phyloP scores from a whole-genome alignment of 2,329 filamentous ascomycete species.

The Triangularia setosa region DNA sequence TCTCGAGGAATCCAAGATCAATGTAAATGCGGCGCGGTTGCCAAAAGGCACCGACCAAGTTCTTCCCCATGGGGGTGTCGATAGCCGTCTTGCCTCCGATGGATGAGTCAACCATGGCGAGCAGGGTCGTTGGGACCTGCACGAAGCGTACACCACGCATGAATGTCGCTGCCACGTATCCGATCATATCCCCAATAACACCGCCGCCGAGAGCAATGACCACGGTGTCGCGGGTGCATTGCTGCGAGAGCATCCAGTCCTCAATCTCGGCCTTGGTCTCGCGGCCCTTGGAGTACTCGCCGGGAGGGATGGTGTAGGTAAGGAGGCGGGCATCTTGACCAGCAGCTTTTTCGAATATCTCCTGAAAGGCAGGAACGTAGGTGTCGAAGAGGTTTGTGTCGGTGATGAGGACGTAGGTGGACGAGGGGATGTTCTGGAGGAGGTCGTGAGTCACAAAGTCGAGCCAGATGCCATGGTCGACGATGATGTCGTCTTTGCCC shows the following conservation, averaged over 20 bases:
- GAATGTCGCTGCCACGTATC: conserved; percentile 95
- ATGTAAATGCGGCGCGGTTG: conserved; percentile 93
- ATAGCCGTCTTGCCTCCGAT: conserved; percentile 99
- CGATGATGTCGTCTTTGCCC: conserved; percentile 83
- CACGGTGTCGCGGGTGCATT: conserved; percentile 92
- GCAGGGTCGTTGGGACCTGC: conserved; percentile 89
- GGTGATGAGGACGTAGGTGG: conserved; percentile 93
- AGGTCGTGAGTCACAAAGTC: conserved; percentile 78
- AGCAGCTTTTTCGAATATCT: conserved; percentile 54
- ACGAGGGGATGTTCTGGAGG: conserved; percentile 70
- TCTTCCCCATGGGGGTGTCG: conserved; percentile 93
- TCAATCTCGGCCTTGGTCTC: conserved; percentile 94
- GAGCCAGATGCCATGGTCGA: conserved; percentile 88
- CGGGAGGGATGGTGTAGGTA: conserved; percentile 81
- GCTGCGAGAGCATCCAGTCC: conserved; percentile 90
- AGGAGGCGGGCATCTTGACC: conserved; percentile 61
- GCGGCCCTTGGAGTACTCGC: conserved; percentile 89
- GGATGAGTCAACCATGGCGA: conserved; percentile 97
- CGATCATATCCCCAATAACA: conserved; percentile 97
- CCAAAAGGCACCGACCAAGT: conserved; percentile 94
- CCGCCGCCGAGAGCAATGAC: conserved; percentile 92
- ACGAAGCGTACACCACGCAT: conserved; percentile 97
- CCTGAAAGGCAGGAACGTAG: conserved; percentile 75
- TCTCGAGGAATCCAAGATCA: conserved; percentile 86
- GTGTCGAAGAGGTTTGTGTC: conserved; percentile 83